Percentiles rank a stretch among this genome's conserved stretches.
Evolutionary conservation across 257 asterid species (phyloP).

Genomic region (Solanum corneliomulleri): DNA sequence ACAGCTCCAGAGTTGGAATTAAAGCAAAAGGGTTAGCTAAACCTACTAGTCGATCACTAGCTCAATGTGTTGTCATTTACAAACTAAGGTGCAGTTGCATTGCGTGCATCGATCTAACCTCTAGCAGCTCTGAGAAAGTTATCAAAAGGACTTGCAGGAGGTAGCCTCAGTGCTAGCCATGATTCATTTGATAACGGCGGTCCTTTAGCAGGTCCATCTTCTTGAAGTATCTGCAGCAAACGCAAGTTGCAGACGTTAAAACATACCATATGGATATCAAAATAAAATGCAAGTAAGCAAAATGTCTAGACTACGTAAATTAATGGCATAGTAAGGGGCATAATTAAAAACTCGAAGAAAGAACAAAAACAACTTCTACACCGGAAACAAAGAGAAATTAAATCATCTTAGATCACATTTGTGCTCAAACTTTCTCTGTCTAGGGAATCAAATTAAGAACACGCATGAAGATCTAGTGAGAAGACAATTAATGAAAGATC

Average conservation of each 20-base stretch:
- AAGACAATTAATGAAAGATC: neutral
- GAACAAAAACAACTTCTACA: neutral
- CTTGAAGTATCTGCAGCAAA: constrained; percentile 26
- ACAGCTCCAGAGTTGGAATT: neutral
- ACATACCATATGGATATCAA: neutral
- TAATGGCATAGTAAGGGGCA: neutral
- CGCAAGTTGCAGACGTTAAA: neutral
- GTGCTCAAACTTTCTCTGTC: neutral
- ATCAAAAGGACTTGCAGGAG: constrained; percentile 98
- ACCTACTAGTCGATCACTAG: neutral
- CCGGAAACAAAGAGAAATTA: neutral
- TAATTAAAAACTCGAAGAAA: neutral
- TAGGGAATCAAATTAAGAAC: neutral
- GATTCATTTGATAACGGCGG: constrained; percentile 25
- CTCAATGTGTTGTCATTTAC: neutral
- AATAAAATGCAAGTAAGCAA: neutral
- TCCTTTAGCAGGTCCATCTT: constrained; percentile 16
- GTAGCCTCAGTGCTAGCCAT: constrained; percentile 74
- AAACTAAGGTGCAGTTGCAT: neutral
- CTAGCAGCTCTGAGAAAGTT: constrained; percentile 98
- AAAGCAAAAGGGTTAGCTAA: neutral
- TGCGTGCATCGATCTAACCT: constrained; percentile 31
- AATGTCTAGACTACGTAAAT: neutral
- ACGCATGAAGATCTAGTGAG: neutral
- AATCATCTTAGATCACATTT: neutral